Evolutionary conservation across 352 stramenopile genomes (phyloP).

Genomic region (Pythium guiyangense): DNA sequence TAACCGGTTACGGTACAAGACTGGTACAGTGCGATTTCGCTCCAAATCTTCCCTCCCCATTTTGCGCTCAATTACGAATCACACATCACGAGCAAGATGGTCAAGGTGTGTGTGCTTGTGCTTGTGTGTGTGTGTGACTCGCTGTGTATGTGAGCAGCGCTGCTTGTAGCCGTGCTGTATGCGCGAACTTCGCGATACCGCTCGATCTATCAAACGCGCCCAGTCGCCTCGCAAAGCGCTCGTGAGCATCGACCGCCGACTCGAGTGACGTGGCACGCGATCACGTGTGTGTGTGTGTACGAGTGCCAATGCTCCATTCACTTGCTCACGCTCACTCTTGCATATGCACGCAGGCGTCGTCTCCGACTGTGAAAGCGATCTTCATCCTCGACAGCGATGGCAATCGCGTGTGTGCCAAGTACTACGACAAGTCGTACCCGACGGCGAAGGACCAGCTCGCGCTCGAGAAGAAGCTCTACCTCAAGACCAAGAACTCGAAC

Average conservation of each 20-base stretch:
- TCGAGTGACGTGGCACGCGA: no score
- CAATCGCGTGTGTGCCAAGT: constrained; percentile 89
- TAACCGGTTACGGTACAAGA: no score
- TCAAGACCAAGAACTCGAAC: constrained; percentile 89
- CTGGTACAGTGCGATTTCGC: no score
- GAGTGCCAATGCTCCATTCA: not conserved
- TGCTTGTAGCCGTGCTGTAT: not conserved
- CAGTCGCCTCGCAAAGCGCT: not conserved
- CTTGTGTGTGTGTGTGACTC: constrained; percentile 6
- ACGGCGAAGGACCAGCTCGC: constrained; percentile 81
- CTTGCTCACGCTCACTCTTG: not conserved
- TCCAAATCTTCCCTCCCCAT: constrained; percentile 10
- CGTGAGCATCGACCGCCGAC: no score
- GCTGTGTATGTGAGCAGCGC: not conserved
- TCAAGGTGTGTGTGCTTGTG: constrained; percentile 43
- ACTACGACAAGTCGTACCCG: constrained; percentile 89
- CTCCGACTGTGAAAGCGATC: constrained; percentile 84
- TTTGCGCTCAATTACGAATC: constrained; percentile 2
- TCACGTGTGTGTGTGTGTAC: not conserved
- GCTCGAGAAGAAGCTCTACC: constrained; percentile 88
- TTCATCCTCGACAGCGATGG: constrained; percentile 87
- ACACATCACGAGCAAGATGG: constrained; percentile 25
- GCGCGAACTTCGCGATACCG: no score
- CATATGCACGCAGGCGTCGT: constrained; percentile 30
- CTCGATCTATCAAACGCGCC: not conserved